Percentiles rank a stretch among this genome's conserved stretches.
Evolutionary conservation across 257 asterid genomes (phyloP).

Genomic region (Buddleja alternifolia): DNA sequence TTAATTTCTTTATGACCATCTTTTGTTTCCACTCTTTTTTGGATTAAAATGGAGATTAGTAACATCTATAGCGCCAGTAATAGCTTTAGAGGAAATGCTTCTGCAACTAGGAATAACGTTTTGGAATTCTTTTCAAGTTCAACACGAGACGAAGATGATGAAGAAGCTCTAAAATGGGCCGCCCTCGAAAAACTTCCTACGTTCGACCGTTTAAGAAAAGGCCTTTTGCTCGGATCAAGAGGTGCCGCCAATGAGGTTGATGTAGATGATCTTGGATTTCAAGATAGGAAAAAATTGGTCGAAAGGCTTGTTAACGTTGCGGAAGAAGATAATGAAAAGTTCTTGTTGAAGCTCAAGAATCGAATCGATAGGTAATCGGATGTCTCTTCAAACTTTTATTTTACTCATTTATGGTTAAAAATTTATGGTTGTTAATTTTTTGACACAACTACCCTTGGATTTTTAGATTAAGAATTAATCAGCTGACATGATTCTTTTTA

Average conservation of each 20-base stretch:
- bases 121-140: conserved; percentile 36
- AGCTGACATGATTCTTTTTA: too few relatives aligned
- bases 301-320: conserved; percentile 39
- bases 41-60: conserved; percentile 20
- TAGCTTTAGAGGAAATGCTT: conserved; percentile 31
- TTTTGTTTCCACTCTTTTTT: neutral
- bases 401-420: neutral
- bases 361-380: conserved; percentile 37
- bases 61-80: conserved; percentile 13
- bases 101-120: conserved; percentile 21
- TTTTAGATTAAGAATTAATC: too few relatives aligned
- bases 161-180: conserved; percentile 56
- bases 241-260: conserved; percentile 35
- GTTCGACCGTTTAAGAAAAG: conserved; percentile 54
- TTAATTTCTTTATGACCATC: neutral
- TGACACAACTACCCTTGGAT: too few relatives aligned
- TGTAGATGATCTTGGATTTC: conserved; percentile 30
- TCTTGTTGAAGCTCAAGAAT: conserved; percentile 37
- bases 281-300: conserved; percentile 30
- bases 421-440: too few relatives aligned
- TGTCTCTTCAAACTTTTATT: neutral
- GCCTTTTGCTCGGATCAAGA: conserved; percentile 35
- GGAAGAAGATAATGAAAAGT: conserved; percentile 40
- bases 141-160: conserved; percentile 44
- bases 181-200: conserved; percentile 55